A percentile compares a stretch with the other conserved stretches of the same genome.
Evolutionary conservation across 345 rosid genomes (phyloP).

Genomic region (Laguncularia racemosa): DNA sequence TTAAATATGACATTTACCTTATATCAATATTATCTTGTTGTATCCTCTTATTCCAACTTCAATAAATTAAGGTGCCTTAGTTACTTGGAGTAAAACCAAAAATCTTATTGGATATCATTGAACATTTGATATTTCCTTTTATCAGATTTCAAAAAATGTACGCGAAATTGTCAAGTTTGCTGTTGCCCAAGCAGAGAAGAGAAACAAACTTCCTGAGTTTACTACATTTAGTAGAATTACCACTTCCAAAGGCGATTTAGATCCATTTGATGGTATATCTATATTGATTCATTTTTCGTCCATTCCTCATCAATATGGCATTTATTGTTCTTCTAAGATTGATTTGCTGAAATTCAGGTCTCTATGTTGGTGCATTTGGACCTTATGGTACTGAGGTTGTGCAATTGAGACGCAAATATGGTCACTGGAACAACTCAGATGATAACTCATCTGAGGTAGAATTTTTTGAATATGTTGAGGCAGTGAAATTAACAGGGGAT

Average conservation of each 20-base stretch:
- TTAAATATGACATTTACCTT: too few relatives aligned
- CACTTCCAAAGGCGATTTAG: conserved; percentile 51
- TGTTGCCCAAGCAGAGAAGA: conserved; percentile 66
- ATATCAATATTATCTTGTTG: too few relatives aligned
- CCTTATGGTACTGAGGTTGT: conserved; percentile 94
- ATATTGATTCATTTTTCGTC: not conserved
- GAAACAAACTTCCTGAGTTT: conserved; percentile 51
- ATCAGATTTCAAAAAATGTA: conserved; percentile 70
- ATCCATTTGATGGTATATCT: conserved; percentile 76
- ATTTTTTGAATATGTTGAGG: conserved; percentile 92
- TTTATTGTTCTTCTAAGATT: not conserved
- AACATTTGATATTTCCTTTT: conserved; percentile 3
- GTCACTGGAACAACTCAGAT: conserved; percentile 64
- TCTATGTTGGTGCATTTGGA: conserved; percentile 91
- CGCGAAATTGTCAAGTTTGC: conserved; percentile 86
- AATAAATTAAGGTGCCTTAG: too few relatives aligned
- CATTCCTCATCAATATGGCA: not conserved
- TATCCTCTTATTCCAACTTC: too few relatives aligned
- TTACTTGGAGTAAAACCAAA: too few relatives aligned
- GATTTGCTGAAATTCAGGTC: conserved; percentile 42
- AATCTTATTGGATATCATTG: not conserved
- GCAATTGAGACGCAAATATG: conserved; percentile 81
- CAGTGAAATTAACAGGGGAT: conserved; percentile 96
- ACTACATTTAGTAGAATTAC: conserved; percentile 70
- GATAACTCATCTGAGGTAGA: conserved; percentile 55